Percentiles rank a stretch among this genome's conserved stretches.
Evolutionary conservation across 1,284 basidiomycete genomes (phyloP).

Genomic region (Cutaneotrichosporon mucoides): DNA sequence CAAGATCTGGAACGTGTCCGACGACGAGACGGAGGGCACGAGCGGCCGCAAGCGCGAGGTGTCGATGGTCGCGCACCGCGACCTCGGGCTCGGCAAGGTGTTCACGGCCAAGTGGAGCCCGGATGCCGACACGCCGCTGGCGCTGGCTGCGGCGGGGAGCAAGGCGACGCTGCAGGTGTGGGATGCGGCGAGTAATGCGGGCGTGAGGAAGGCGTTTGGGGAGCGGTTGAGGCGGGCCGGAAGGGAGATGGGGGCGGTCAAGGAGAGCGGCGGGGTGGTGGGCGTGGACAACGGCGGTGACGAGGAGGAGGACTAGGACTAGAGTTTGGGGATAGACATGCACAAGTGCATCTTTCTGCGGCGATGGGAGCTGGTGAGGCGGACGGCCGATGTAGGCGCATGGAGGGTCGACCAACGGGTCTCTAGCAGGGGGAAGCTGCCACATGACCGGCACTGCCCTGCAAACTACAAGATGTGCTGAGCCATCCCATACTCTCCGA

Average conservation of each 20-base stretch:
- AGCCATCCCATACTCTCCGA: no score
- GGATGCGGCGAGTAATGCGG: constrained; percentile 77
- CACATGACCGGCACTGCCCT: no score
- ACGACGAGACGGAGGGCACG: constrained; percentile 59
- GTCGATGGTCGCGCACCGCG: constrained; percentile 79
- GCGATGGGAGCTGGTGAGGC: no score
- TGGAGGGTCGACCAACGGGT: no score
- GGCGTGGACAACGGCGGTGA: constrained; percentile 62
- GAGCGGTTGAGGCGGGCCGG: constrained; percentile 68
- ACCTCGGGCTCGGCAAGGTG: constrained; percentile 95
- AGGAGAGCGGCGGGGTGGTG: constrained; percentile 61
- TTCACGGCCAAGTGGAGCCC: constrained; percentile 89
- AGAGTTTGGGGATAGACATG: constrained; percentile 15
- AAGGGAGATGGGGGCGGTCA: constrained; percentile 57
- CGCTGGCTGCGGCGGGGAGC: constrained; percentile 87
- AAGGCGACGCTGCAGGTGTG: constrained; percentile 91
- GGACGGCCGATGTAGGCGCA: no score
- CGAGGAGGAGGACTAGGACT: constrained; percentile 65
- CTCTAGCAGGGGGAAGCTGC: no score
- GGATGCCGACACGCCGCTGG: constrained; percentile 74
- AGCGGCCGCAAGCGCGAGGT: constrained; percentile 62
- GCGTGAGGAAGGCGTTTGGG: constrained; percentile 72
- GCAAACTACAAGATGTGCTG: no score
- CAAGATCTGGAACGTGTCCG: constrained; percentile 86
- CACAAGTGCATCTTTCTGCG: background rate